Evolutionary conservation across 2,329 filamentous ascomycete genomes (phyloP), one percentile per base, ranked within the genome.

Genomic region (Fusarium miscanthi): DNA sequence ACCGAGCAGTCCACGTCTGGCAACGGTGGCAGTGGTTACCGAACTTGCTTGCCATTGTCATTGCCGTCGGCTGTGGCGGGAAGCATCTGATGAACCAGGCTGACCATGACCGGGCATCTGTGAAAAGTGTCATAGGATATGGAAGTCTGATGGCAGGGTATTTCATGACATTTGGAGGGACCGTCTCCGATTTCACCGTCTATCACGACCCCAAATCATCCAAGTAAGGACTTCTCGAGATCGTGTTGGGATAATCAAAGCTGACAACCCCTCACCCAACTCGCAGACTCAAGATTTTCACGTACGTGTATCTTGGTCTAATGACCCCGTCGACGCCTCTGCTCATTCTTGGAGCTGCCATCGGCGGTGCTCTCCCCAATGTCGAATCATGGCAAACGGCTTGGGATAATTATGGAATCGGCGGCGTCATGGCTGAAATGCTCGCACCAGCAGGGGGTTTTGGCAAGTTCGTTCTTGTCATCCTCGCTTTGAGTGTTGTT

Each of bases 11-110:
- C 52, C 88, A 90, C 75, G 72, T 84, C 40, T 88, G 86, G 79
- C 86, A 89, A 76, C 82, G 85, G 25, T 90, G 85, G 83, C 84
- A 86, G 12, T 90, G 87, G 88, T 83, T 89, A 19, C 86, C 87
- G 1, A 87, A 86, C 53, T 75, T 90, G 56, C 78, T 88, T 30
- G 83, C 86, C 31, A 82, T 89, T 45, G 74, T 85, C 43, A 85
- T 89, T 69, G 83, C 86, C 6, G 83, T 87, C 33, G 88, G 87
- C 13, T 88, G 86, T 66, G 87, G 87, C 43, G 87, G 86, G 2
- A 84, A 83, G 57, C 76, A 86, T 43, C 81, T 90, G 45, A 79
- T 79, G 45, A 72, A 87, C 8, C 87, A 89, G 75, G 80, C 81
- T 19, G 79, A 81, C 3, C 76, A 78, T 31, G 78, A 81, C 8